Evolutionary conservation across 1,284 basidiomycete species (phyloP).

Genomic region (Melanopsichium pennsylvanicum): DNA sequence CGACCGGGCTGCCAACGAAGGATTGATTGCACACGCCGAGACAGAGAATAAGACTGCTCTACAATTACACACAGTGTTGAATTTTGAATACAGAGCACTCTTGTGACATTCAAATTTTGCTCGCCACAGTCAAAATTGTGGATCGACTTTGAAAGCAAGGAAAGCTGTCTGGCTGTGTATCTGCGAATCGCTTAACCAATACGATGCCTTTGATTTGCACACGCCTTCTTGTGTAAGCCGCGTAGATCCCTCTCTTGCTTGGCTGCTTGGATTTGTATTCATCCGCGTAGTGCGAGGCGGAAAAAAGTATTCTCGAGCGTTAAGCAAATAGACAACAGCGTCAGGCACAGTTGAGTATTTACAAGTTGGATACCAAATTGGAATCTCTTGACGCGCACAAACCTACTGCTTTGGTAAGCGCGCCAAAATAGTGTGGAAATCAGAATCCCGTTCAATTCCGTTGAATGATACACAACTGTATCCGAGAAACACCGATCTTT

Average conservation of each 20-base stretch:
- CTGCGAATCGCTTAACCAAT: constrained; percentile 35
- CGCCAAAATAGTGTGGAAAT: background rate
- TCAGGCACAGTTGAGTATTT: too few species aligned
- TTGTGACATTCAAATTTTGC: too few species aligned
- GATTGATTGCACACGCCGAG: background rate
- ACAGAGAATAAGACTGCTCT: too few species aligned
- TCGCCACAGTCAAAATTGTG: too few species aligned
- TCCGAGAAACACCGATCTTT: constrained; percentile 23
- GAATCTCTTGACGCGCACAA: background rate
- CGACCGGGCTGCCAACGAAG: background rate
- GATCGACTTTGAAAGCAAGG: too few species aligned
- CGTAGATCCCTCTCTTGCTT: background rate
- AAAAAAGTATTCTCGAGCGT: constrained; percentile 27
- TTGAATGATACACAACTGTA: too few species aligned
- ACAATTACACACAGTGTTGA: too few species aligned
- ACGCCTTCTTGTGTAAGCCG: background rate
- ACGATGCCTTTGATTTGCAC: constrained; percentile 23
- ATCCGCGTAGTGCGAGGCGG: too few species aligned
- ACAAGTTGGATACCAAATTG: too few species aligned
- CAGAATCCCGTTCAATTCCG: constrained; percentile 37
- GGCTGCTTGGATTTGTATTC: background rate
- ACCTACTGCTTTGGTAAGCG: constrained; percentile 31
- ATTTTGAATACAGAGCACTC: too few species aligned
- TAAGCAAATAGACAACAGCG: too few species aligned
- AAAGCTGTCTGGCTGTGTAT: too few species aligned